Evolutionary conservation across 108 stramenopile species (phyloP).

Genomic region (Hondaea fermentalgiana): DNA sequence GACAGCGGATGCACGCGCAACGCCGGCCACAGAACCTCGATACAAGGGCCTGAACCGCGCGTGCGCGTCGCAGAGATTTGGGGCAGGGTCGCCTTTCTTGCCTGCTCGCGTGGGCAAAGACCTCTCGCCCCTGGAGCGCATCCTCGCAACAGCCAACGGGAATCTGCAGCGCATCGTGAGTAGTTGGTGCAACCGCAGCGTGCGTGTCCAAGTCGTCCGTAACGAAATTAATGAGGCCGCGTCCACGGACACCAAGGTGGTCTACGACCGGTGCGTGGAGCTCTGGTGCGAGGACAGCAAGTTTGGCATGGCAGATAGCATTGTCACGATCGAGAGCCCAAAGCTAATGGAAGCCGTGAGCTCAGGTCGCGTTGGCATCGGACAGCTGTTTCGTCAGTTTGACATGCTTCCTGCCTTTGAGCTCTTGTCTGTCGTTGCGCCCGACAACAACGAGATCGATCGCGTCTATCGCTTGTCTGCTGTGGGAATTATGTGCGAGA

Average conservation of each 20-base stretch:
- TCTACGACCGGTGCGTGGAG: not conserved
- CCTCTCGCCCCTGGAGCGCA: not conserved
- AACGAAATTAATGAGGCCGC: not conserved
- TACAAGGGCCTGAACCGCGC: not conserved
- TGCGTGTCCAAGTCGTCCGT: not conserved
- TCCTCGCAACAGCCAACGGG: not conserved
- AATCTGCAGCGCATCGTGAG: constrained; percentile 11
- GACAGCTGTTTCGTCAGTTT: not conserved
- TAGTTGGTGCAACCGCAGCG: not conserved
- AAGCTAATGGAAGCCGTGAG: not conserved
- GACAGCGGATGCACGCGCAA: no score
- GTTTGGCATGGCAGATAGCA: not conserved
- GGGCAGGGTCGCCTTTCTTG: not conserved
- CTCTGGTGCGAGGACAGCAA: not conserved
- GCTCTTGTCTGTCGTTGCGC: not conserved
- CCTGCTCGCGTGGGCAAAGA: not conserved
- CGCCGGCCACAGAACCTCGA: no score
- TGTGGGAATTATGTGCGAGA: not conserved
- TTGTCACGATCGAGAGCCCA: not conserved
- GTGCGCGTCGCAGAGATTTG: not conserved
- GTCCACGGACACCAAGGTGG: not conserved
- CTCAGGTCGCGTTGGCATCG: not conserved
- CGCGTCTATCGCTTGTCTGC: not conserved
- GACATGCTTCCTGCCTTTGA: not conserved
- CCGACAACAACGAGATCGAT: not conserved